These are phyloP conservation scores for Begonia fuchsioides DNA, from an alignment of 306 rosid genomes.

Conservation along the genomic window DNA sequence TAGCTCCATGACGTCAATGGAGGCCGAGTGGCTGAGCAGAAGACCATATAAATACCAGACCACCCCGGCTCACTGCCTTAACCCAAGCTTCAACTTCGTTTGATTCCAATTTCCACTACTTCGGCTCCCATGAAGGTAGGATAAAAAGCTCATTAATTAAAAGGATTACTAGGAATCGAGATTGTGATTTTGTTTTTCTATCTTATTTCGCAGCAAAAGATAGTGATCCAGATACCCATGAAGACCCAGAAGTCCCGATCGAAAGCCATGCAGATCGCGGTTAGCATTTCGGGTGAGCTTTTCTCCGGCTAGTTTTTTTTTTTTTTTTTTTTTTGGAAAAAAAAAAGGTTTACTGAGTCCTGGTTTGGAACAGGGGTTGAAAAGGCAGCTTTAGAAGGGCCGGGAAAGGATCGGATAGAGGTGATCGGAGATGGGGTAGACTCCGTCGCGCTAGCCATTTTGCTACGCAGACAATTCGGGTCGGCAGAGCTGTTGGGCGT, in stretches of 20 bases:
- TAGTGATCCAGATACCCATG: neutral
- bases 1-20: too few species aligned
- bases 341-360: neutral
- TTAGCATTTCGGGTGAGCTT: neutral
- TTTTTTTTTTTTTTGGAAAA: neutral
- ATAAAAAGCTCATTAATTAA: too few species aligned
- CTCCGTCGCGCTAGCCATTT: neutral
- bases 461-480: neutral
- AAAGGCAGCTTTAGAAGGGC: neutral
- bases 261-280: neutral
- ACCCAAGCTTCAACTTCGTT: too few species aligned
- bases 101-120: too few species aligned
- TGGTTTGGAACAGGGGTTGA: neutral
- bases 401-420: neutral
- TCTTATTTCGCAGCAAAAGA: too few species aligned
- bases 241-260: neutral
- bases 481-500: neutral
- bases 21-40: too few species aligned
- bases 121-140: too few species aligned
- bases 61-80: too few species aligned
- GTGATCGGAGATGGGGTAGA: neutral
- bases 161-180: too few species aligned
- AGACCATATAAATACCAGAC: too few species aligned
- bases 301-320: neutral
- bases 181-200: too few species aligned